These are phyloP conservation scores for Strigomonas culicis DNA, from an alignment of 208 protist species.

Conservation along the genomic window DNA sequence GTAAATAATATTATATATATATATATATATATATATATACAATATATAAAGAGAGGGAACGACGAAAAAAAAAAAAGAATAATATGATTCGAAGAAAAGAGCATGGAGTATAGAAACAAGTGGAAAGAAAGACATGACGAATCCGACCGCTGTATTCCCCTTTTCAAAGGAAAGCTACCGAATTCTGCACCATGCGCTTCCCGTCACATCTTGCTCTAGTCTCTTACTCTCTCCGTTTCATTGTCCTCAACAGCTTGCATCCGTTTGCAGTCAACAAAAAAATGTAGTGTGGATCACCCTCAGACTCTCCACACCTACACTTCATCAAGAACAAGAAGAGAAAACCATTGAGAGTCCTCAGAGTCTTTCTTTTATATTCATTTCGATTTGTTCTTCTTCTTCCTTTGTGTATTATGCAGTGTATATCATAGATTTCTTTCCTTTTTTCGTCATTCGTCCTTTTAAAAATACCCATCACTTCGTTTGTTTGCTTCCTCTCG, in stretches of 20 bases:
- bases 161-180: no score
- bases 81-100: not conserved
- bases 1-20: constrained; percentile 14
- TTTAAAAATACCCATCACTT: no score
- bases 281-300: no score
- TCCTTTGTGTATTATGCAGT: not conserved
- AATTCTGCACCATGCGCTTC: no score
- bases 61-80: constrained; percentile 4
- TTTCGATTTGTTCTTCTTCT: not conserved
- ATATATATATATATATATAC: constrained; percentile 21
- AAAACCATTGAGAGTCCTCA: not conserved
- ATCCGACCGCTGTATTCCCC: no score
- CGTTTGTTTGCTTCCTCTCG: no score
- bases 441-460: no score
- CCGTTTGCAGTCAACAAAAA: no score
- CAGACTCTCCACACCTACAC: no score
- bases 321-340: not conserved
- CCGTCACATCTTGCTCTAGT: no score
- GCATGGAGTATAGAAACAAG: not conserved
- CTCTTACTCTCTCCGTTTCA: not conserved
- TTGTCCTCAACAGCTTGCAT: no score
- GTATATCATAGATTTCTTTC: not conserved
- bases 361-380: constrained; percentile 4
- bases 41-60: constrained; percentile 9
- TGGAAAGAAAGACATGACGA: not conserved